Percentiles rank a stretch among this genome's conserved stretches.
Conservation (phyloP, 495 filamentous ascomycete species). For the Aspergillus coremiiformis region DNA sequence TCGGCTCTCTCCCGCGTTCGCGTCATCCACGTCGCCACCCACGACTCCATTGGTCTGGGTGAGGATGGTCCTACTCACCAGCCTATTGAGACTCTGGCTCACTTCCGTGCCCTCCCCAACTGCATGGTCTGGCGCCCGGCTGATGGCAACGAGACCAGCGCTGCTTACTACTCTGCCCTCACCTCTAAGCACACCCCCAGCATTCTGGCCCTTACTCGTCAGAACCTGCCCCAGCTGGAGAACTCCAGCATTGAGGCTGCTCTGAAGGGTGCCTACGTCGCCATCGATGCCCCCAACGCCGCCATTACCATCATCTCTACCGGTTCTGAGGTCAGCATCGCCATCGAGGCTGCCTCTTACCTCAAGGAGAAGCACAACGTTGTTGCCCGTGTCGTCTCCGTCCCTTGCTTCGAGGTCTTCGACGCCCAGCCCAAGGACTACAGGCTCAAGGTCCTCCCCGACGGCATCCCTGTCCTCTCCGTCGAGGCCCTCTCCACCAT, state of each 20-base stretch:
- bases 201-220: conserved; percentile 91
- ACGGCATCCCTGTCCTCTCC: conserved; percentile 87
- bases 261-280: conserved; percentile 91
- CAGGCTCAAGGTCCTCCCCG: conserved; percentile 80
- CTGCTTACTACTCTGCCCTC: conserved; percentile 93
- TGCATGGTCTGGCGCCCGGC: conserved; percentile 99
- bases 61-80: conserved; percentile 99
- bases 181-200: conserved; percentile 84
- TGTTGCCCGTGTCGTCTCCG: conserved; percentile 85
- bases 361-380: conserved; percentile 85
- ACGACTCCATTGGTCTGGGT: conserved; percentile 98
- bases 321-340: conserved; percentile 91
- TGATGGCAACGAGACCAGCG: conserved; percentile 96
- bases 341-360: conserved; percentile 82
- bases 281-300: conserved; percentile 75
- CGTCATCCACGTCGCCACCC: conserved; percentile 92
- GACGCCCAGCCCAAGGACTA: conserved; percentile 92
- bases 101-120: conserved; percentile 99
- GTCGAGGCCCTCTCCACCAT: conserved; percentile 90
- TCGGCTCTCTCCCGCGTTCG: conserved; percentile 88
- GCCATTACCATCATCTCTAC: conserved; percentile 88
- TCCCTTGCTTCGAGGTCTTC: conserved; percentile 97
- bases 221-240: conserved; percentile 98
- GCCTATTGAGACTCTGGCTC: conserved; percentile 97
- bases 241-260: conserved; percentile 78